A percentile compares a stretch with the other conserved stretches of the same genome.
Conservation (phyloP, 441 rosid genomes). For the Erodium texanum region DNA sequence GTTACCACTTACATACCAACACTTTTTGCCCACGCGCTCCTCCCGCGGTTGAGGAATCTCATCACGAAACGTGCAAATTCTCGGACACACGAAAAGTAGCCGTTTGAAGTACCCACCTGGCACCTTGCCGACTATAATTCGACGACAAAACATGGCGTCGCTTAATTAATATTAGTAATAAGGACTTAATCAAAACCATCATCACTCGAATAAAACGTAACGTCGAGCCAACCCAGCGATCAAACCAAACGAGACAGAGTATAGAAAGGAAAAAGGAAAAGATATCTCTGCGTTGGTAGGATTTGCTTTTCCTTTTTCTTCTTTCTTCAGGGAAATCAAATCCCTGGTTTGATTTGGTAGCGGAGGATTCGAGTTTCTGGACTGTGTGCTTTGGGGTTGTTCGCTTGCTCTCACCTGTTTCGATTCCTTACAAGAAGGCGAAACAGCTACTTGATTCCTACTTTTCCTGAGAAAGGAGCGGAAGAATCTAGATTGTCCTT, state of each 20-base stretch:
- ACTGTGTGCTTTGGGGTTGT: not conserved
- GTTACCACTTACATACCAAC: too few relatives aligned
- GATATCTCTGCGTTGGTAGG: not conserved
- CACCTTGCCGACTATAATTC: conserved; percentile 25
- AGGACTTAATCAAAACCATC: conserved; percentile 2
- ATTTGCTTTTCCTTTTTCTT: not conserved
- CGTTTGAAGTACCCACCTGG: conserved; percentile 27
- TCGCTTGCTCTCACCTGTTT: conserved; percentile 3
- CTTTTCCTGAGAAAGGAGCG: conserved; percentile 21
- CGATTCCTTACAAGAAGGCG: conserved; percentile 8
- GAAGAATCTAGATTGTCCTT: conserved; percentile 15
- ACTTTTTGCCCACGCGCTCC: not conserved
- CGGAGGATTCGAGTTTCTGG: conserved; percentile 9
- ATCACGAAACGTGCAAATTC: not conserved
- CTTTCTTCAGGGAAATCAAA: not conserved
- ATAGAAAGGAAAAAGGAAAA: not conserved
- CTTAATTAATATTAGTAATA: not conserved
- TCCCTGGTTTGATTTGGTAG: not conserved
- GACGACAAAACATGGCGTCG: not conserved
- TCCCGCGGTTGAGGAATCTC: not conserved
- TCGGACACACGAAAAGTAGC: conserved; percentile 13
- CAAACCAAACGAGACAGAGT: not conserved
- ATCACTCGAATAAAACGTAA: not conserved
- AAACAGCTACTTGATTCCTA: conserved; percentile 14
- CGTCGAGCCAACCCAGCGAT: not conserved